phyloP scores from a whole-genome alignment of 2,329 filamentous ascomycete species.

The Elsinoe ampelina region DNA sequence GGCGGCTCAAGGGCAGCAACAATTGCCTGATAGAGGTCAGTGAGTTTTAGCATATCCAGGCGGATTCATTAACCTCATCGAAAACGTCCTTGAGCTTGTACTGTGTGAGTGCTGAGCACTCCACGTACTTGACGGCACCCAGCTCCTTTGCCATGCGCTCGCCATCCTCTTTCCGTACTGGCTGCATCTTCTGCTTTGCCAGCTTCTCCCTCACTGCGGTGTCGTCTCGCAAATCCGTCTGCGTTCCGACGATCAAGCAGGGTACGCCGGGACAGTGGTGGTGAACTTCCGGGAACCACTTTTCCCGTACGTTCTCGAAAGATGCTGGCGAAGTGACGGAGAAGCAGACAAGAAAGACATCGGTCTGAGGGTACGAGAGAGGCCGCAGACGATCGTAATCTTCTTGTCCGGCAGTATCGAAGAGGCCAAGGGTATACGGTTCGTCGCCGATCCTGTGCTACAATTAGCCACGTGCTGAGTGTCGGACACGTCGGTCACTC shows the following conservation, averaged over 20 bases:
- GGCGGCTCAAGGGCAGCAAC: conserved; percentile 90
- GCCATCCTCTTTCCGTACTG: conserved; percentile 84
- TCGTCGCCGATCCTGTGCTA: conserved; percentile 86
- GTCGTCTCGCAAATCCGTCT: conserved; percentile 90
- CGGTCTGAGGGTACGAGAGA: conserved; percentile 94
- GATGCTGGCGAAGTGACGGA: conserved; percentile 94
- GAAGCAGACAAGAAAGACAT: conserved; percentile 98
- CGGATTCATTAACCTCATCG: conserved; percentile 65
- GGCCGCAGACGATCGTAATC: conserved; percentile 97
- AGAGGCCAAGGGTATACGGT: conserved; percentile 92
- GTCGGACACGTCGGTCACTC: conserved; percentile 40
- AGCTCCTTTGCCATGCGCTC: conserved; percentile 95
- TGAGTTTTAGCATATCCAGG: conserved; percentile 15
- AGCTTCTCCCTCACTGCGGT: conserved; percentile 81
- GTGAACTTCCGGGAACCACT: conserved; percentile 98
- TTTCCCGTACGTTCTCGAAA: conserved; percentile 98
- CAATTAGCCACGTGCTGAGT: conserved; percentile 9
- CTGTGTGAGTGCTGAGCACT: conserved; percentile 95
- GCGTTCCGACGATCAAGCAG: conserved; percentile 94
- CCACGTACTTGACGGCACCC: conserved; percentile 97
- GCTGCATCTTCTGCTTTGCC: conserved; percentile 89
- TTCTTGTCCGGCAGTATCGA: conserved; percentile 98
- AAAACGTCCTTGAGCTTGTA: conserved; percentile 99
- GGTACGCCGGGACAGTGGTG: conserved; percentile 97
- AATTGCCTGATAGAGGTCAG: conserved; percentile 58